These are phyloP conservation scores for Cydonia oblonga DNA, from an alignment of 331 rosid genomes.

Conservation along the genomic window DNA sequence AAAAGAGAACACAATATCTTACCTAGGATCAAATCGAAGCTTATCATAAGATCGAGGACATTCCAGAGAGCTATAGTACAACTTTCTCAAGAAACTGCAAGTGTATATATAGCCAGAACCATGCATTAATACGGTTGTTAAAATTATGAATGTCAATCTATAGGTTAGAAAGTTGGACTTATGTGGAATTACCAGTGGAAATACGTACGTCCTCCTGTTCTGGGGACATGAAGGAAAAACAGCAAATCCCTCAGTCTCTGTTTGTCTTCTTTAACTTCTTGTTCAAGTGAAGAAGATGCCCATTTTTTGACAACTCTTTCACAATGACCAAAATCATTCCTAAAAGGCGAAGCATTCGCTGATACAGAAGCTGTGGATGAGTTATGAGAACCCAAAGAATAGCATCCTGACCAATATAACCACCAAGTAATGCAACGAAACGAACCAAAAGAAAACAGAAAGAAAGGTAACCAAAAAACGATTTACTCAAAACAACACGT, in stretches of 20 bases:
- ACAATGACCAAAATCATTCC: slow-evolving; percentile 41
- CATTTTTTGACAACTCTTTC: slow-evolving; percentile 64
- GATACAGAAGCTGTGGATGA: slow-evolving; percentile 7
- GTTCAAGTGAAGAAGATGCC: slow-evolving; percentile 54
- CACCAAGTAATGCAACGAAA: slow-evolving; percentile 6
- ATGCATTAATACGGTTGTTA: slow-evolving; percentile 2
- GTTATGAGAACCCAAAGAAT: neutral
- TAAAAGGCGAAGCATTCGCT: slow-evolving; percentile 33
- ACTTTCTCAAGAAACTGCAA: slow-evolving; percentile 70
- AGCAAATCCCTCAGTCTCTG: slow-evolving; percentile 68
- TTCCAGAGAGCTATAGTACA: slow-evolving; percentile 67
- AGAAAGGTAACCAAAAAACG: neutral
- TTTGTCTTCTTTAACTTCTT: slow-evolving; percentile 46
- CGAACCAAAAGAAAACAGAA: neutral
- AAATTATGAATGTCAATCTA: neutral
- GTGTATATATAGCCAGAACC: slow-evolving; percentile 13
- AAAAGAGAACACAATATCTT: slow-evolving; percentile 1
- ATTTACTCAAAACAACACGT: neutral
- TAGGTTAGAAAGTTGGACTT: neutral
- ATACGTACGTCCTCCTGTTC: slow-evolving; percentile 95
- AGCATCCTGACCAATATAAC: neutral
- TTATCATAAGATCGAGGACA: slow-evolving; percentile 95
- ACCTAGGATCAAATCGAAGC: slow-evolving; percentile 96
- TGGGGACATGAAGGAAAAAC: slow-evolving; percentile 86
- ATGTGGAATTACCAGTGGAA: slow-evolving; percentile 58